Conservation (phyloP, 768 basidiomycete genomes). For the Mrakia frigida region DNA sequence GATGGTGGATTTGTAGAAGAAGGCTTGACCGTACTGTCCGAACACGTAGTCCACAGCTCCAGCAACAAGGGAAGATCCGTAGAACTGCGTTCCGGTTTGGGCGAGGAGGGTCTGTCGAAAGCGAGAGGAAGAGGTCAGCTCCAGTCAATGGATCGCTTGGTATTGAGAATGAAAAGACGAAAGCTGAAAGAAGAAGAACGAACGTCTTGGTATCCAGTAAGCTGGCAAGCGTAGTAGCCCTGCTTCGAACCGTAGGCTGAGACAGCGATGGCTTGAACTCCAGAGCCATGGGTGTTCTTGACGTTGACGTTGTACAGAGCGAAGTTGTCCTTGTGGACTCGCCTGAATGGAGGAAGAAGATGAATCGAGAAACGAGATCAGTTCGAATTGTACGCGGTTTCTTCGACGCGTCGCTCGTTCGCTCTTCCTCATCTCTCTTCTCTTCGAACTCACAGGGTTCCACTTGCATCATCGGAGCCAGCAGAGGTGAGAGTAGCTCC, state of each 20-base stretch:
- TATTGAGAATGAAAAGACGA: not conserved
- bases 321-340: not conserved
- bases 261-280: not conserved
- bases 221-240: not conserved
- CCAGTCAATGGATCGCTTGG: no score
- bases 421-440: not conserved
- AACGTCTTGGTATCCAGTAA: not conserved
- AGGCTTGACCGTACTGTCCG: not conserved
- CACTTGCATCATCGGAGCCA: not conserved
- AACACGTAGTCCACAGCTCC: not conserved
- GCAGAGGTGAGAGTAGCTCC: not conserved
- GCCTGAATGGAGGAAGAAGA: not conserved
- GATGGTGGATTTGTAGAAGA: not conserved
- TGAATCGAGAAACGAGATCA: not conserved
- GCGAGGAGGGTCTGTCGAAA: not conserved
- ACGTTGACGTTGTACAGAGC: not conserved
- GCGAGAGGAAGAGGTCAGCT: not conserved
- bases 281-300: not conserved
- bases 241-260: not conserved
- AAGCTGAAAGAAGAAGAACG: not conserved
- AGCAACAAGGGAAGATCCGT: not conserved
- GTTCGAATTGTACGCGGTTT: not conserved
- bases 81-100: not conserved
- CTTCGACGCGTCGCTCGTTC: not conserved
- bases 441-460: not conserved